Conservation (phyloP, 768 basidiomycete species). For the Paxillus involutus region DNA sequence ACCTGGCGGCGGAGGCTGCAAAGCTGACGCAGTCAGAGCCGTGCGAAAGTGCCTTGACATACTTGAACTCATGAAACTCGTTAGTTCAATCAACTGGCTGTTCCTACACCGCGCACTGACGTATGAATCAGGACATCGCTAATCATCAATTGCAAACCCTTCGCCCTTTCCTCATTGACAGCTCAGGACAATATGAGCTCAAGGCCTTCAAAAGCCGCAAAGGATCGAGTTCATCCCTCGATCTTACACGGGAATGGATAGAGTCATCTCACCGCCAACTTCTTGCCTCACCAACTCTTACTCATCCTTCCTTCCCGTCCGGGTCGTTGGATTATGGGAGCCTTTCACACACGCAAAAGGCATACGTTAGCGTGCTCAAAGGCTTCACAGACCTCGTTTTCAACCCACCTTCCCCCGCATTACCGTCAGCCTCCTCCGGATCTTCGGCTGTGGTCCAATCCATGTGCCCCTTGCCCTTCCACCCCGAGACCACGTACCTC, state of each 20-base stretch:
- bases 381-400: slow-evolving; percentile 70
- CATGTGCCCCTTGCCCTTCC: slow-evolving; percentile 40
- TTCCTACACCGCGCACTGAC: slow-evolving; percentile 18
- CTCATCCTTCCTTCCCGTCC: slow-evolving; percentile 44
- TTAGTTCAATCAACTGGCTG: slow-evolving; percentile 40
- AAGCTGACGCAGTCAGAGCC: slow-evolving; percentile 67
- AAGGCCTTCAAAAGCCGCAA: slow-evolving; percentile 69
- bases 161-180: slow-evolving; percentile 85
- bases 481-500: slow-evolving; percentile 80
- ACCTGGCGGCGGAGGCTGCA: slow-evolving; percentile 52
- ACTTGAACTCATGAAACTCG: slow-evolving; percentile 93
- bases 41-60: slow-evolving; percentile 86
- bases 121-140: slow-evolving; percentile 76
- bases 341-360: slow-evolving; percentile 42
- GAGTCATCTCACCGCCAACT: slow-evolving; percentile 49
- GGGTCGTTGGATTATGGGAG: slow-evolving; percentile 42
- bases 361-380: slow-evolving; percentile 55
- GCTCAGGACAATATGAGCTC: slow-evolving; percentile 78
- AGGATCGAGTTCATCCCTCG: slow-evolving; percentile 44
- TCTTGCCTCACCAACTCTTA: slow-evolving; percentile 39
- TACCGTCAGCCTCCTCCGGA: slow-evolving; percentile 32
- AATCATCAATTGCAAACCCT: slow-evolving; percentile 93
- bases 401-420: slow-evolving; percentile 43
- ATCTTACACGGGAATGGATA: slow-evolving; percentile 67
- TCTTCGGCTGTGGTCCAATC: slow-evolving; percentile 31